Evolutionary conservation across 345 rosid genomes (phyloP).

Genomic region (Carallia pectinifolia): DNA sequence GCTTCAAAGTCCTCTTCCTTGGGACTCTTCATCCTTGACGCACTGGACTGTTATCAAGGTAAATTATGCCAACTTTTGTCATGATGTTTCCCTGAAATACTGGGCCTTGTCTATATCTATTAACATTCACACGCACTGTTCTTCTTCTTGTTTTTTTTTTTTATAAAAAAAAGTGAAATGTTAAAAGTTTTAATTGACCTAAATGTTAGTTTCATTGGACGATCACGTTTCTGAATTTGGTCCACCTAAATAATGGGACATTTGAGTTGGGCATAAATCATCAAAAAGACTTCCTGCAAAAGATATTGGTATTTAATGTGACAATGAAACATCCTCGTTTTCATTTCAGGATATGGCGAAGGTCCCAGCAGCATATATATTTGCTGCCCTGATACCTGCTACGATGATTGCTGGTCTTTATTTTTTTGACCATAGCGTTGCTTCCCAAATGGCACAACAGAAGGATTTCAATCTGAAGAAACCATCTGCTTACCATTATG

Average conservation of each 20-base stretch:
- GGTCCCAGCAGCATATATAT: slow-evolving; percentile 10
- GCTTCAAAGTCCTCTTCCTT: slow-evolving; percentile 31
- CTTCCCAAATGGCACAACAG: slow-evolving; percentile 23
- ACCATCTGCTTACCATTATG: slow-evolving; percentile 22
- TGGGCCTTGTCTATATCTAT: too few relatives aligned
- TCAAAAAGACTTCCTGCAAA: neutral
- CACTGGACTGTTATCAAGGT: slow-evolving; percentile 48
- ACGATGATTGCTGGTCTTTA: slow-evolving; percentile 20
- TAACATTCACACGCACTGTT: neutral
- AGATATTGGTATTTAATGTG: neutral
- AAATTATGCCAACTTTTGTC: neutral
- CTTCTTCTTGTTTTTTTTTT: too few relatives aligned
- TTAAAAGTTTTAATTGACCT: too few relatives aligned
- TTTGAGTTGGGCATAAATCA: too few relatives aligned
- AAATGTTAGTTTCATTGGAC: too few relatives aligned
- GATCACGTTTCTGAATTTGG: too few relatives aligned
- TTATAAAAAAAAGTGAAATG: too few relatives aligned
- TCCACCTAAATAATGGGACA: too few relatives aligned
- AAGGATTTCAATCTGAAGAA: slow-evolving; percentile 21
- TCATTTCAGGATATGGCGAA: slow-evolving; percentile 15
- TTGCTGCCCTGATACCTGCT: slow-evolving; percentile 12
- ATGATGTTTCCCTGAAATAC: neutral
- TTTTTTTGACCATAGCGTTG: slow-evolving; percentile 23
- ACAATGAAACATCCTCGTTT: neutral
- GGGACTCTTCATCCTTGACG: slow-evolving; percentile 31